Percentiles rank a stretch among this genome's conserved stretches.
Evolutionary conservation across 2,329 filamentous ascomycete genomes (phyloP).

Genomic region (Aspergillus novoparasiticus): DNA sequence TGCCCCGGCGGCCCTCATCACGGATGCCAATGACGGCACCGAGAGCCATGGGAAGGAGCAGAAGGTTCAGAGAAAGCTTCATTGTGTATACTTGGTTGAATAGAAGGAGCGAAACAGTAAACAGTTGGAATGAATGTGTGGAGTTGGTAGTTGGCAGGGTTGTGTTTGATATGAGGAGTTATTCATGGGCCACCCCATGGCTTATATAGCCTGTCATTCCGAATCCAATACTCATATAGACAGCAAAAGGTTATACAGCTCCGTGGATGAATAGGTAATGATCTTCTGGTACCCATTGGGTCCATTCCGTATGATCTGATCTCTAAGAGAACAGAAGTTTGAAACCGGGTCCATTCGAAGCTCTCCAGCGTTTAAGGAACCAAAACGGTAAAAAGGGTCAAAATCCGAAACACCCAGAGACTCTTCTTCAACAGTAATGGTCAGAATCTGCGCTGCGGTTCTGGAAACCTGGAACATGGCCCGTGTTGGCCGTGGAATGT

Average conservation of each 20-base stretch:
- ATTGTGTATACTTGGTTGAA: not conserved
- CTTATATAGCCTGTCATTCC: not conserved
- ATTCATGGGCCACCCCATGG: not conserved
- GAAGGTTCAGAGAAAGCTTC: conserved; percentile 5
- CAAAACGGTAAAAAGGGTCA: not conserved
- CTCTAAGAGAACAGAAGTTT: not conserved
- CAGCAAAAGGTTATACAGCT: not conserved
- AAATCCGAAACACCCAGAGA: not conserved
- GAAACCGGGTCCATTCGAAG: not conserved
- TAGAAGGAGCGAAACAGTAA: not conserved
- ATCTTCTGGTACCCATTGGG: conserved; percentile 2
- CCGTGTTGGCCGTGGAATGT: not conserved
- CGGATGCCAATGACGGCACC: conserved; percentile 4
- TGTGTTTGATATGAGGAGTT: not conserved
- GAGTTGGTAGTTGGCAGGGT: conserved; percentile 2
- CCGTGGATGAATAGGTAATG: conserved; percentile 7
- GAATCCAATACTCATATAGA: not conserved
- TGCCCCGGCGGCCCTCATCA: conserved; percentile 15
- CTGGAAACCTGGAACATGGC: not conserved
- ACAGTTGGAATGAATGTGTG: not conserved
- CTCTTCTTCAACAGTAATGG: not conserved
- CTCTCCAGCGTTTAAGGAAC: not conserved
- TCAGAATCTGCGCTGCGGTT: not conserved
- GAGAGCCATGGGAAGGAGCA: conserved; percentile 15
- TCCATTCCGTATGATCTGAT: conserved; percentile 2